Conservation (phyloP, 2,329 filamentous ascomycete species). For the Fonsecaea pedrosoi region DNA sequence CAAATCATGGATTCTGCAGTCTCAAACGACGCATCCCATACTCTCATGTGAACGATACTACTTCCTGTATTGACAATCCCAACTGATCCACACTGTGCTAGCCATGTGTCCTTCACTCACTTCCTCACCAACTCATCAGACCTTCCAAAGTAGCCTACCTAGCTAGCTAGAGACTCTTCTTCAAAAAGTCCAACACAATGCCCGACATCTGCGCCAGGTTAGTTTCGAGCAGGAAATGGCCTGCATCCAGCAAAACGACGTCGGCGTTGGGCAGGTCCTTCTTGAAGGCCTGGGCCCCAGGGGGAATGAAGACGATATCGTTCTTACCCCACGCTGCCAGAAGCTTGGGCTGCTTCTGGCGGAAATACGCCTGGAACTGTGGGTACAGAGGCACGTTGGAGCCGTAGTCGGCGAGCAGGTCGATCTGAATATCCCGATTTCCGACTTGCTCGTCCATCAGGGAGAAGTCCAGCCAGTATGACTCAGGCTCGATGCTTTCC, state of each 20-base stretch:
- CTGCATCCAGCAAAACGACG: conserved; percentile 59
- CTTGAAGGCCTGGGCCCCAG: conserved; percentile 62
- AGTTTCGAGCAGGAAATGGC: conserved; percentile 61
- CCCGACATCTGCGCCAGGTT: conserved; percentile 46
- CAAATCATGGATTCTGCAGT: too few relatives aligned
- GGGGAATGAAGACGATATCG: conserved; percentile 54
- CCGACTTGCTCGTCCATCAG: conserved; percentile 55
- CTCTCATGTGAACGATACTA: not conserved
- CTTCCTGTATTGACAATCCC: not conserved
- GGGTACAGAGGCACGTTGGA: conserved; percentile 62
- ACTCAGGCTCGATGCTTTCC: conserved; percentile 26
- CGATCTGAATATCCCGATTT: conserved; percentile 61
- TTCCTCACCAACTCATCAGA: not conserved
- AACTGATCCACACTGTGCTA: not conserved
- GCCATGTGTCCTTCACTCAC: not conserved
- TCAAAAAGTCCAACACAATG: conserved; percentile 47
- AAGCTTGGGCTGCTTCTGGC: conserved; percentile 57
- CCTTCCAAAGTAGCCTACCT: not conserved
- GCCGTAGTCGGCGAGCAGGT: conserved; percentile 63
- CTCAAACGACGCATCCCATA: not conserved
- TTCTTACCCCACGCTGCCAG: conserved; percentile 65
- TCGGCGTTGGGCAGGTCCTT: conserved; percentile 57
- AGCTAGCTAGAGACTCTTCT: conserved; percentile 6
- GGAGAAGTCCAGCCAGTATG: conserved; percentile 59
- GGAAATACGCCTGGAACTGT: conserved; percentile 62